Evolutionary conservation across 768 basidiomycete genomes (phyloP).

Genomic region (Rhizopogon sp.): DNA sequence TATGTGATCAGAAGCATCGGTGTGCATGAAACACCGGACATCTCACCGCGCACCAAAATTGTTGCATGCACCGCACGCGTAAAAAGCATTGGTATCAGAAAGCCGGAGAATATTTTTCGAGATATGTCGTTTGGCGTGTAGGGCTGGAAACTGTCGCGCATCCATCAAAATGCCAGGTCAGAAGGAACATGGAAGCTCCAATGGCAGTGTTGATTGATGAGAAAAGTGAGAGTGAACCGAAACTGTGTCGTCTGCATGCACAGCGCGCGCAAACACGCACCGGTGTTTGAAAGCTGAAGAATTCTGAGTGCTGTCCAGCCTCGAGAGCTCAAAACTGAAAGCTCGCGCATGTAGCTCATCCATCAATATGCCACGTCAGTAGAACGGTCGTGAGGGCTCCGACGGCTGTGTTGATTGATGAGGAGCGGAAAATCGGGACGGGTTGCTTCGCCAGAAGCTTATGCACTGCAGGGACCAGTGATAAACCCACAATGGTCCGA

Average conservation of each 20-base stretch:
- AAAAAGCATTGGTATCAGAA: background rate
- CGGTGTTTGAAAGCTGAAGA: too few species aligned
- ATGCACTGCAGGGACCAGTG: background rate
- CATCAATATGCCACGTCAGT: background rate
- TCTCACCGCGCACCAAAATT: background rate
- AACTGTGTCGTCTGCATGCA: too few species aligned
- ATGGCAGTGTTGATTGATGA: background rate
- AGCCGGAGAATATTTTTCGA: background rate
- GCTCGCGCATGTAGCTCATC: too few species aligned
- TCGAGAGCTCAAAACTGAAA: too few species aligned
- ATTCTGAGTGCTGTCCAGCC: too few species aligned
- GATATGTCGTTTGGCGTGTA: background rate
- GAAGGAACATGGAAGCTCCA: background rate
- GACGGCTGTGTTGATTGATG: background rate
- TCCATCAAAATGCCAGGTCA: too few species aligned
- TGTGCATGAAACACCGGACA: background rate
- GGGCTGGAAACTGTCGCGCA: too few species aligned
- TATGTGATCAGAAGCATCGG: background rate
- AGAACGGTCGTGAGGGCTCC: background rate
- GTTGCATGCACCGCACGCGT: background rate
- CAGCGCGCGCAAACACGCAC: too few species aligned
- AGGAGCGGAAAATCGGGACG: background rate
- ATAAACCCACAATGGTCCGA: too few species aligned
- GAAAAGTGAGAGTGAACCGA: background rate
- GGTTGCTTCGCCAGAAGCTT: background rate